Percentiles rank a stretch among this genome's conserved stretches.
Conservation (phyloP, 371 early-diverging fungal genomes). For the Chytridiales sp. region DNA sequence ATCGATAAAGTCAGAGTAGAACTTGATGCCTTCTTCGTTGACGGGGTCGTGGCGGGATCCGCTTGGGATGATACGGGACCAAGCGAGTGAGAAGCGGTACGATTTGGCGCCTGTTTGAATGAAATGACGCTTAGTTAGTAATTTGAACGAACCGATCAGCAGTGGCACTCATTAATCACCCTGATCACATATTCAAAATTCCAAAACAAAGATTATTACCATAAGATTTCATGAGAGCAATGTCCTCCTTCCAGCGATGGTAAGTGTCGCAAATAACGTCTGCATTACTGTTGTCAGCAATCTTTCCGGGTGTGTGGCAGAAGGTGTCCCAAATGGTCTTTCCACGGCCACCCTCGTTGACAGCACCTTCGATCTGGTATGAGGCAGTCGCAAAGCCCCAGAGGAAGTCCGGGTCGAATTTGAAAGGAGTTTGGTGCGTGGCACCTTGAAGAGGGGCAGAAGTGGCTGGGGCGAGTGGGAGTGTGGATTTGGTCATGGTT, state of each 20-base stretch:
- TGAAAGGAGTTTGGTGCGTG: slow-evolving; percentile 4
- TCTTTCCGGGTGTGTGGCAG: slow-evolving; percentile 26
- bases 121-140: not conserved
- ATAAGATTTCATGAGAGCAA: slow-evolving; percentile 31
- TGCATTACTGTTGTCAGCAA: slow-evolving; percentile 23
- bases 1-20: slow-evolving; percentile 36
- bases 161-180: not conserved
- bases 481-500: too few species aligned
- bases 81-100: slow-evolving; percentile 41
- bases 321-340: slow-evolving; percentile 40
- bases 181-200: not conserved
- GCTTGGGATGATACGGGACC: slow-evolving; percentile 38
- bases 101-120: slow-evolving; percentile 19
- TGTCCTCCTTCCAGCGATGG: slow-evolving; percentile 40
- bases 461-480: too few species aligned
- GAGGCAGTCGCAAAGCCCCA: slow-evolving; percentile 37
- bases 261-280: slow-evolving; percentile 37
- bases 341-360: slow-evolving; percentile 38
- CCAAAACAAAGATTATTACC: not conserved
- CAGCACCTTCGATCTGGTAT: slow-evolving; percentile 38
- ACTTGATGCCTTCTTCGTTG: slow-evolving; percentile 19
- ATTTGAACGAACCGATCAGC: not conserved
- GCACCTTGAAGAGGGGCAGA: not conserved
- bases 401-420: slow-evolving; percentile 14
- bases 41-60: slow-evolving; percentile 21